Percentiles rank a stretch among this genome's conserved stretches.
Conservation (phyloP, 305 asterid genomes). For the Andrographis paniculata region DNA sequence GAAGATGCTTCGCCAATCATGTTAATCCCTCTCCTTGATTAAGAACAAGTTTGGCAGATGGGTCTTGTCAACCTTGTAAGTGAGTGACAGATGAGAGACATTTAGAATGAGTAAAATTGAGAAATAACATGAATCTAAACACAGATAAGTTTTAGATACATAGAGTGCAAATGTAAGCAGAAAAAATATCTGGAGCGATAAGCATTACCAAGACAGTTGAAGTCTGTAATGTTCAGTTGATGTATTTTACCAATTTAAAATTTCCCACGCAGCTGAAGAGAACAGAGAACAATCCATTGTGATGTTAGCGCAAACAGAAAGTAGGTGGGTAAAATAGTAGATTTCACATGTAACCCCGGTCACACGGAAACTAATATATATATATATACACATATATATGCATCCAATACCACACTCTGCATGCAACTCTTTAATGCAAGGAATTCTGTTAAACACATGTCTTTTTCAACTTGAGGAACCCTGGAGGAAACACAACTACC, state of each 20-base stretch:
- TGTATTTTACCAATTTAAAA: slow-evolving; percentile 26
- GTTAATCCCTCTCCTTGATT: slow-evolving; percentile 22
- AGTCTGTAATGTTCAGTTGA: slow-evolving; percentile 17
- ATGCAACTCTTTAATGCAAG: slow-evolving; percentile 63
- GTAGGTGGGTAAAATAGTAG: slow-evolving; percentile 10
- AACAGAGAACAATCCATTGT: slow-evolving; percentile 7
- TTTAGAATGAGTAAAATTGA: background rate
- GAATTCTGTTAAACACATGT: slow-evolving; percentile 80
- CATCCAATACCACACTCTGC: slow-evolving; percentile 61
- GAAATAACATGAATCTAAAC: slow-evolving; percentile 9
- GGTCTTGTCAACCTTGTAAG: background rate
- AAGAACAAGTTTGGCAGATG: slow-evolving; percentile 15
- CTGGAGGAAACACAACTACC: slow-evolving; percentile 79
- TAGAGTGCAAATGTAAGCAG: slow-evolving; percentile 4
- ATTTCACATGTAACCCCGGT: slow-evolving; percentile 9
- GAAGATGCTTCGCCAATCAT: slow-evolving; percentile 65
- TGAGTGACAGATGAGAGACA: background rate
- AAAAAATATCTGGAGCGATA: slow-evolving; percentile 6
- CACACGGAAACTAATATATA: slow-evolving; percentile 7
- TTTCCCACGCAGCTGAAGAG: slow-evolving; percentile 55
- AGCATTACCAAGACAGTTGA: slow-evolving; percentile 20
- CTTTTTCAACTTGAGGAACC: slow-evolving; percentile 74
- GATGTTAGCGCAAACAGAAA: slow-evolving; percentile 7
- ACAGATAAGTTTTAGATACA: background rate
- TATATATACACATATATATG: slow-evolving; percentile 12